phyloP scores from a whole-genome alignment of 345 rosid species.

The Cochlearia excelsa region DNA sequence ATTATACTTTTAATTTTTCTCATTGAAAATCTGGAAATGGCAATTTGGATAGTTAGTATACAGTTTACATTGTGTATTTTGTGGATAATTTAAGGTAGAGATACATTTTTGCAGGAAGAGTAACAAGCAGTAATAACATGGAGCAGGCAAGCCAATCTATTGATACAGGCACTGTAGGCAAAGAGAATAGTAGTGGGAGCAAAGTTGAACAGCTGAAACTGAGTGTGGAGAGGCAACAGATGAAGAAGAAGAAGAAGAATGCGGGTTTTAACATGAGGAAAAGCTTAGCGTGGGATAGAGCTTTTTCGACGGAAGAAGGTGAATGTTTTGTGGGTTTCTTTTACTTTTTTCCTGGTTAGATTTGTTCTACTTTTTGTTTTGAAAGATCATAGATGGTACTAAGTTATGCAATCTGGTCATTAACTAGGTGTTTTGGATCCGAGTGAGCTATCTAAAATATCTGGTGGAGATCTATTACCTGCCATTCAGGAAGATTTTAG shows the following conservation, averaged over 20 bases:
- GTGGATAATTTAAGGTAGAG: background rate
- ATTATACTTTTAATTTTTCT: no score
- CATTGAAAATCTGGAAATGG: no score
- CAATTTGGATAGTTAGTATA: no score
- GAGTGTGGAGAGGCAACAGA: conserved; percentile 61
- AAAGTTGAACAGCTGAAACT: conserved; percentile 53
- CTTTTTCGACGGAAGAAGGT: conserved; percentile 96
- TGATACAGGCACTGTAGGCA: conserved; percentile 32
- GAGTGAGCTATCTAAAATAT: conserved; percentile 64
- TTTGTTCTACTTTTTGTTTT: conserved; percentile 7
- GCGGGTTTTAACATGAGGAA: conserved; percentile 77
- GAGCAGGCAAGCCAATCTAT: conserved; percentile 26
- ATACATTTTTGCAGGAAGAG: conserved; percentile 30
- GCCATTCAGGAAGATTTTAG: conserved; percentile 44
- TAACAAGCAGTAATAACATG: conserved; percentile 20
- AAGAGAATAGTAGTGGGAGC: conserved; percentile 49
- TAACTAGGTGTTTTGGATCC: conserved; percentile 65
- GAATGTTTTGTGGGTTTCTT: background rate
- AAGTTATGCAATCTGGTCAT: conserved; percentile 3
- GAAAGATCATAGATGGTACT: conserved; percentile 17
- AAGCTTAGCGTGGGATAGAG: conserved; percentile 90
- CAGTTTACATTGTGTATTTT: background rate
- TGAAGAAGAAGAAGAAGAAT: conserved; percentile 86
- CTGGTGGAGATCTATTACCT: conserved; percentile 49
- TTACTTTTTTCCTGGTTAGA: conserved; percentile 1